Conservation (phyloP, 2,329 filamentous ascomycete species). For the Curvularia sp. region DNA sequence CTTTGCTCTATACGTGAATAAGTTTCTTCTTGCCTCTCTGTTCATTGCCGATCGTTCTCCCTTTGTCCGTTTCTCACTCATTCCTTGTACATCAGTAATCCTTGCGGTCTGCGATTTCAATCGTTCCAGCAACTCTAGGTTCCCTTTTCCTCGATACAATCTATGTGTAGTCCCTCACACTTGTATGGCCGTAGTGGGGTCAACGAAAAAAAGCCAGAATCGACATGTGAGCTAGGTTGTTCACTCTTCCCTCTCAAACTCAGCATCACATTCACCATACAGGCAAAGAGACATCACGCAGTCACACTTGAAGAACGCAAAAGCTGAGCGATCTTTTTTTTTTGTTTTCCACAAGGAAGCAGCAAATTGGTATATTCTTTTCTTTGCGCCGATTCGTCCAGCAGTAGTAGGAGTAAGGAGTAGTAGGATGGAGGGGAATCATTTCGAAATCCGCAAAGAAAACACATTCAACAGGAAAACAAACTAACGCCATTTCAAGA, state of each 20-base stretch:
- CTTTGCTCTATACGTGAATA: not conserved
- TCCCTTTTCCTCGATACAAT: no score
- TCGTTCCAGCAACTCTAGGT: no score
- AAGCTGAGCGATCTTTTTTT: not conserved
- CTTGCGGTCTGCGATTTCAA: no score
- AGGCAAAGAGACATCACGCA: not conserved
- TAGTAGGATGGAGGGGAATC: constrained; percentile 8
- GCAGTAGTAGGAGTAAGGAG: not conserved
- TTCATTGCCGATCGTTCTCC: not conserved
- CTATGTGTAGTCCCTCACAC: no score
- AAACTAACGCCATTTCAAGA: not conserved
- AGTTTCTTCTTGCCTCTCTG: not conserved
- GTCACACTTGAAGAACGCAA: not conserved
- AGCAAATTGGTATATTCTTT: constrained; percentile 16
- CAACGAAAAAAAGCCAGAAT: no score
- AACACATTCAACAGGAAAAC: not conserved
- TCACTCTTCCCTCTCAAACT: not conserved
- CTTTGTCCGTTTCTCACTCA: not conserved
- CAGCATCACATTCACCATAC: not conserved
- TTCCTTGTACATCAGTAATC: not conserved
- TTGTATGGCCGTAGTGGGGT: no score
- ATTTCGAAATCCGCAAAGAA: constrained; percentile 4
- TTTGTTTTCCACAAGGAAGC: not conserved
- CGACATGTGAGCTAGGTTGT: not conserved
- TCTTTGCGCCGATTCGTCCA: constrained; percentile 8